Evolutionary conservation across 306 rosid genomes (phyloP).

Genomic region (Malus fusca): DNA sequence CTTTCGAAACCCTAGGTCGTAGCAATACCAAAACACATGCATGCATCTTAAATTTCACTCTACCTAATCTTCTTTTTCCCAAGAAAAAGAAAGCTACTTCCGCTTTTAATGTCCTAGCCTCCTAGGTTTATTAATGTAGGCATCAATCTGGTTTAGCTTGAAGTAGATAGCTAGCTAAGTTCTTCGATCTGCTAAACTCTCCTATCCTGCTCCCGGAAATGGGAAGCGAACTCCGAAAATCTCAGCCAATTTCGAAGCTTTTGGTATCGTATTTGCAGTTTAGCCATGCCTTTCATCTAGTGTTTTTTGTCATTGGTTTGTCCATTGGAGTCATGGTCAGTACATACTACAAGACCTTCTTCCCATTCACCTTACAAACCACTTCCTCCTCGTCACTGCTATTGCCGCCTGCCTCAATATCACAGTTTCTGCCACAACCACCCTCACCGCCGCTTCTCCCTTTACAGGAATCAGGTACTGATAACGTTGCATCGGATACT

Average conservation of each 20-base stretch:
- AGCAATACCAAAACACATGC: conserved; percentile 16
- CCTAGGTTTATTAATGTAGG: not conserved
- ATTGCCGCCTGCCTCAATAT: not conserved
- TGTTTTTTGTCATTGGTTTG: conserved; percentile 38
- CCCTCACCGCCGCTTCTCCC: not conserved
- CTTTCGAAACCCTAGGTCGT: not conserved
- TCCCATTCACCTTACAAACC: conserved; percentile 3
- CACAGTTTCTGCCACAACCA: not conserved
- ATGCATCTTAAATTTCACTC: conserved; percentile 17
- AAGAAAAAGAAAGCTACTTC: not conserved
- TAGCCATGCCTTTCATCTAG: conserved; percentile 10
- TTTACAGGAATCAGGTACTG: not conserved
- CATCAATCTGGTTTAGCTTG: not conserved
- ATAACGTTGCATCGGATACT: not conserved
- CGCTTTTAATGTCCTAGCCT: not conserved
- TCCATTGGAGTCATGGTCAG: conserved; percentile 35
- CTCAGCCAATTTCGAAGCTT: conserved; percentile 13
- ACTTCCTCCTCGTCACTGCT: conserved; percentile 1
- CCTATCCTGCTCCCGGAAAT: not conserved
- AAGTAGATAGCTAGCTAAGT: not conserved
- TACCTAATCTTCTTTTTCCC: not conserved
- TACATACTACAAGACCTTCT: conserved; percentile 23
- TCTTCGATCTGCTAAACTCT: not conserved
- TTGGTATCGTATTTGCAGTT: conserved; percentile 11
- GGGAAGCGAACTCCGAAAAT: conserved; percentile 16